Base-by-base conservation (phyloP, 23 red algal genomes). In the Gracilariopsis chorda region DNA sequence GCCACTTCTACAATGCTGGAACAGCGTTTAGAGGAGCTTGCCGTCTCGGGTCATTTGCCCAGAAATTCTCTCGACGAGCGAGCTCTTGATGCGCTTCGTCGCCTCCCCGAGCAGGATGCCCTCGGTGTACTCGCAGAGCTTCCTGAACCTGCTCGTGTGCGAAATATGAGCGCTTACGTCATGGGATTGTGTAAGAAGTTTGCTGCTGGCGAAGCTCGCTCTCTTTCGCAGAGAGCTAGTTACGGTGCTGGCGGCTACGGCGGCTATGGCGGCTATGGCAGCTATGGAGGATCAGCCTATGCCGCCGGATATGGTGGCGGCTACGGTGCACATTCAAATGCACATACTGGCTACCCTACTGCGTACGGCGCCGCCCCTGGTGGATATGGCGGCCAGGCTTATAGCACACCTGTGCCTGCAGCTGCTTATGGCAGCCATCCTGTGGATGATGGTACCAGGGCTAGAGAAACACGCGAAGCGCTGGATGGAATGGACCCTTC, bases 121-220 rank as follows among this genome's bases (percentile, higher is more conserved):
- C 49, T 94, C 6, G 80, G 77, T 25, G 92, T 87, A 24, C 61
- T 94, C 11, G 92, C 72, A 14, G 92, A 94, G 76, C 67, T 94
- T 4, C 81, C 82, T n/a, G 92, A 94, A 33, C 92, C 92, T 42
- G 61, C 80, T 19, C 82, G 92, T 32, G 92, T 94, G 16, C 69
- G 92, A 10, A 94, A 94, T 49, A 68, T 79, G 92, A 88, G 82
- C 52, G 92, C 92, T 2, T 94, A 94, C 72, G 82, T 94, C 14
- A 94, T 94, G 92, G 83, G 92, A 25, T 75, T 94, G 41, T 86
- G 73, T 76, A 86, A 86, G 56, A 94, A 94, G 83, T 94, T 87
- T 64, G 90, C 90, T n/a, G 71, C 64, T 55, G 90, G 79, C 44
- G 79, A 84, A 42, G 90, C 90, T 0, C 63, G 79, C 24, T 78